Evolutionary conservation across 805 yeast species (phyloP).

Genomic region (Starmera amethionina): DNA sequence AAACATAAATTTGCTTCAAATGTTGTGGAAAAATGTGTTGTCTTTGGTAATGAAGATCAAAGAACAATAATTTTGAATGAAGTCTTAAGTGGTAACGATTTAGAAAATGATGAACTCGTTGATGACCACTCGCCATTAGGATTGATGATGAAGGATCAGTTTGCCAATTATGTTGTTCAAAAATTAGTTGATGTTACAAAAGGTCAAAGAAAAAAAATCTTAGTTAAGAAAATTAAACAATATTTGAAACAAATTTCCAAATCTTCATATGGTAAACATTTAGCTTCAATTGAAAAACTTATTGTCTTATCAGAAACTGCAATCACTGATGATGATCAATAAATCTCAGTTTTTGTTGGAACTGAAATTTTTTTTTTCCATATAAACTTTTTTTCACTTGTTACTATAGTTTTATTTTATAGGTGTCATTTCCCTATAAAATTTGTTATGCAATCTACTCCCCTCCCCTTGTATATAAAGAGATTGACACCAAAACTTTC

Average conservation of each 20-base stretch:
- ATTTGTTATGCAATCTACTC: no score
- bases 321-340: slow-evolving; percentile 13
- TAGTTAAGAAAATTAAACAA: slow-evolving; percentile 70
- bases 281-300: slow-evolving; percentile 68
- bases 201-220: slow-evolving; percentile 54
- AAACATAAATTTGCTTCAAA: slow-evolving; percentile 96
- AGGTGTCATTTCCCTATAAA: not conserved
- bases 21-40: slow-evolving; percentile 90
- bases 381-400: not conserved
- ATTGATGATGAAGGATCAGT: slow-evolving; percentile 95
- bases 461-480: no score
- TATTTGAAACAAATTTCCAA: slow-evolving; percentile 68
- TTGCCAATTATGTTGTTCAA: slow-evolving; percentile 95
- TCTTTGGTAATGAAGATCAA: slow-evolving; percentile 58
- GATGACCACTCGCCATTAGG: slow-evolving; percentile 66
- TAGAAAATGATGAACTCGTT: slow-evolving; percentile 29
- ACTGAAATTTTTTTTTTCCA: not conserved
- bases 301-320: slow-evolving; percentile 18
- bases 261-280: slow-evolving; percentile 68
- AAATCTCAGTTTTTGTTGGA: not conserved
- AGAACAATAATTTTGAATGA: slow-evolving; percentile 53
- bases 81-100: slow-evolving; percentile 45
- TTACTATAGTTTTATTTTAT: not conserved
- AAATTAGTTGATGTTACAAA: slow-evolving; percentile 78
- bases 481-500: no score